Conservation (phyloP, 768 basidiomycete genomes). For the Macrolepiota dolichaula region DNA sequence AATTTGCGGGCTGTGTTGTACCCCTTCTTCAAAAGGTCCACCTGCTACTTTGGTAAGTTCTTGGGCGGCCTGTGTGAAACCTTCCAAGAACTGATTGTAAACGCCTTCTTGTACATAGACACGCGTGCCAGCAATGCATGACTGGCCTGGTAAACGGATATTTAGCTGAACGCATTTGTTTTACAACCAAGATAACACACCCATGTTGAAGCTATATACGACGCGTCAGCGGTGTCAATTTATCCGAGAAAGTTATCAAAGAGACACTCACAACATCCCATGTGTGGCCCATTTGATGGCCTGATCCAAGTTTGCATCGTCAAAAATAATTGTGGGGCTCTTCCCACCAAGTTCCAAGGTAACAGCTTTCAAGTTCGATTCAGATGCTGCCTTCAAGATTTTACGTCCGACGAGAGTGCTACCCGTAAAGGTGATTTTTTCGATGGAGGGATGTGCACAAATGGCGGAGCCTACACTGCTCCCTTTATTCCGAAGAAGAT, state of each 20-base stretch:
- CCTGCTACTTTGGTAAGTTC: slow-evolving; percentile 52
- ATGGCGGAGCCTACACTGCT: slow-evolving; percentile 68
- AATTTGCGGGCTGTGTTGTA: slow-evolving; percentile 70
- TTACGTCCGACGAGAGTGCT: slow-evolving; percentile 69
- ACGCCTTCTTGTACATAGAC: slow-evolving; percentile 77
- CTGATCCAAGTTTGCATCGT: slow-evolving; percentile 60
- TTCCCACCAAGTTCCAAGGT: slow-evolving; percentile 75
- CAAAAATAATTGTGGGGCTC: slow-evolving; percentile 60
- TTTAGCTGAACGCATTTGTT: not conserved
- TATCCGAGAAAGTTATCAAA: not conserved
- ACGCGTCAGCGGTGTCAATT: not conserved
- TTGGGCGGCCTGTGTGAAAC: slow-evolving; percentile 48
- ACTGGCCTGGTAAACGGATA: slow-evolving; percentile 39
- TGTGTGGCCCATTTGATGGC: slow-evolving; percentile 63
- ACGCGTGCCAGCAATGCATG: slow-evolving; percentile 78
- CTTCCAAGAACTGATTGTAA: slow-evolving; percentile 71
- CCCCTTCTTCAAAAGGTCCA: slow-evolving; percentile 56
- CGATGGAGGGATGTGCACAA: slow-evolving; percentile 55
- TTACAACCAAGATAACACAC: not conserved
- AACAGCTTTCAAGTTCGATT: slow-evolving; percentile 72
- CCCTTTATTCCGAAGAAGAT: slow-evolving; percentile 17
- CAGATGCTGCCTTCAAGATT: slow-evolving; percentile 67
- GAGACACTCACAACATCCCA: slow-evolving; percentile 58
- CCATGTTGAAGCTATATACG: slow-evolving; percentile 25
- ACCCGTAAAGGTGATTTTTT: slow-evolving; percentile 79